These are phyloP conservation scores for Aspergillus homomorphus DNA, from an alignment of 495 filamentous ascomycete genomes.

Conservation along the genomic window DNA sequence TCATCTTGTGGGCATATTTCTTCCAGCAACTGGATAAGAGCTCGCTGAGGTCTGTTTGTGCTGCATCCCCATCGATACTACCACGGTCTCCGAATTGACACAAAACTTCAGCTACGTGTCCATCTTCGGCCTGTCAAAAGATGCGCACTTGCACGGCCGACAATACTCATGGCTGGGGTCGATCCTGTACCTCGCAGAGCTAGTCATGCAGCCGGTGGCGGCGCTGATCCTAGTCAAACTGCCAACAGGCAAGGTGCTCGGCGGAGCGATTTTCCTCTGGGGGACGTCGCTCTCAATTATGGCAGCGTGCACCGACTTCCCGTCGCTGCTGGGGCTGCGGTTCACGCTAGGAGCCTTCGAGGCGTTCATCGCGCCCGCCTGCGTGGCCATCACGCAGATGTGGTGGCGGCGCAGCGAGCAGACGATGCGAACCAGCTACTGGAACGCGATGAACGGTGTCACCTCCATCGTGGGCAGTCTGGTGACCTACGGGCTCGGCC, in stretches of 20 bases:
- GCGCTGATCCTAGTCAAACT: constrained; percentile 27
- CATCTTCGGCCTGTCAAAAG: constrained; percentile 42
- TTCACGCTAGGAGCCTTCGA: constrained; percentile 60
- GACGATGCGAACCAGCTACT: constrained; percentile 48
- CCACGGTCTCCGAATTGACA: too few relatives aligned
- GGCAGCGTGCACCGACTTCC: constrained; percentile 52
- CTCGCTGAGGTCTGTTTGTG: background rate
- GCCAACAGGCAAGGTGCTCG: constrained; percentile 44
- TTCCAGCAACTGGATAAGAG: constrained; percentile 54
- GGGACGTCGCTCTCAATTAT: constrained; percentile 46
- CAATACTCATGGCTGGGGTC: constrained; percentile 50
- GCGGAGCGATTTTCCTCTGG: constrained; percentile 54
- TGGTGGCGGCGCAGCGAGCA: constrained; percentile 57
- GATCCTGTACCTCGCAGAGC: constrained; percentile 44
- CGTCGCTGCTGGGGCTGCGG: constrained; percentile 48
- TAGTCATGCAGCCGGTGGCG: constrained; percentile 31
- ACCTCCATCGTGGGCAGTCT: constrained; percentile 39
- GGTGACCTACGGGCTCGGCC: constrained; percentile 55
- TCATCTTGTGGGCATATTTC: constrained; percentile 31
- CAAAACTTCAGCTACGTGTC: constrained; percentile 46
- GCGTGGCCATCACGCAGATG: constrained; percentile 55
- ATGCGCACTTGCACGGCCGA: constrained; percentile 38
- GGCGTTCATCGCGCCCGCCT: constrained; percentile 41
- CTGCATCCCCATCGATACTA: background rate
- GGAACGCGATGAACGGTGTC: constrained; percentile 53